A percentile compares a stretch with the other conserved stretches of the same genome.
phyloP scores from a whole-genome alignment of 2,329 filamentous ascomycete species.

The Neopestalotiopsis rosae region DNA sequence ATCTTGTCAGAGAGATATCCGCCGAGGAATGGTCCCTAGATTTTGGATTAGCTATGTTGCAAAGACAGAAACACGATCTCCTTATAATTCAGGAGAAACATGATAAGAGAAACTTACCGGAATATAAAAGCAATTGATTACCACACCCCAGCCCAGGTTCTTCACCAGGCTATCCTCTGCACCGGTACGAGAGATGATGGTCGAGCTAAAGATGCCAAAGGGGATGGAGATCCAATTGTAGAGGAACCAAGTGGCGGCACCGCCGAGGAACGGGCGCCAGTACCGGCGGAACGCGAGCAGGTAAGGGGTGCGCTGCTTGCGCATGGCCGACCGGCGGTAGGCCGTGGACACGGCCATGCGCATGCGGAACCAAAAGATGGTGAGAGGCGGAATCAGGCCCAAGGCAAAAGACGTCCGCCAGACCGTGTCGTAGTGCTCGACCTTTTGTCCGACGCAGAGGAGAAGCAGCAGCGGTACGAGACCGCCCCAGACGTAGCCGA shows the following conservation, averaged over 20 bases:
- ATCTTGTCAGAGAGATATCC: slow-evolving; percentile 54
- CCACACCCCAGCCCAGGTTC: slow-evolving; percentile 49
- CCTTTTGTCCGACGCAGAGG: slow-evolving; percentile 50
- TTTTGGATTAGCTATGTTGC: not conserved
- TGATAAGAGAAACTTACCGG: slow-evolving; percentile 30
- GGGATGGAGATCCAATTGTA: slow-evolving; percentile 62
- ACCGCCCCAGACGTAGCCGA: slow-evolving; percentile 57
- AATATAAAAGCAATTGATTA: slow-evolving; percentile 57
- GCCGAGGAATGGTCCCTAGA: slow-evolving; percentile 47
- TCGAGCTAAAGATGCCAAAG: slow-evolving; percentile 60
- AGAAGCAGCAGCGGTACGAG: slow-evolving; percentile 56
- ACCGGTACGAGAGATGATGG: slow-evolving; percentile 51
- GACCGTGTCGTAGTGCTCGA: slow-evolving; percentile 47
- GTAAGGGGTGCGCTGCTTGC: slow-evolving; percentile 52
- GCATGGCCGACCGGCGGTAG: slow-evolving; percentile 52
- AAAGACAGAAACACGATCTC: not conserved
- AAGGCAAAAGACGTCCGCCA: slow-evolving; percentile 58
- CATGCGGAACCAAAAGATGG: slow-evolving; percentile 58
- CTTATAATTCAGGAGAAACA: not conserved
- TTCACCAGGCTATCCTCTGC: slow-evolving; percentile 45
- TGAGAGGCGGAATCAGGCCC: slow-evolving; percentile 53
- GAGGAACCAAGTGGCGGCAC: slow-evolving; percentile 54
- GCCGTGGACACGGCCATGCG: slow-evolving; percentile 56
- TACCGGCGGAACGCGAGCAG: slow-evolving; percentile 51
- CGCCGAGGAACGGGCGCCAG: slow-evolving; percentile 54